Evolutionary conservation across 768 basidiomycete species (phyloP).

Genomic region (Nidularia pulvinata): DNA sequence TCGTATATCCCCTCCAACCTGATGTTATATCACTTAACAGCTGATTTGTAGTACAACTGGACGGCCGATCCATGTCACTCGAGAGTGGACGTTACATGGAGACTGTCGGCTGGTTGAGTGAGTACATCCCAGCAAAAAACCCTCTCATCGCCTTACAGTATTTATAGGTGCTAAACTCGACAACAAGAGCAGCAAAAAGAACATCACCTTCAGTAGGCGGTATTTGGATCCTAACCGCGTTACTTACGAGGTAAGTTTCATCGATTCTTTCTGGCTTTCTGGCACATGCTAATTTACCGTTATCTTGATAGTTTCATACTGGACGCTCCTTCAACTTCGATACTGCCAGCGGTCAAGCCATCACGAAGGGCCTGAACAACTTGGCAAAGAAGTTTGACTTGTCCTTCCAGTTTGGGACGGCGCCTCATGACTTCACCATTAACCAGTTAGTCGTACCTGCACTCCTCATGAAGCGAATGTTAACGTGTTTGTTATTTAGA

Average conservation of each 20-base stretch:
- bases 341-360: conserved; percentile 47
- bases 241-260: conserved; percentile 59
- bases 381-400: conserved; percentile 65
- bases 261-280: too few species aligned
- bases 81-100: conserved; percentile 94
- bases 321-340: conserved; percentile 55
- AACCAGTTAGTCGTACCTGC: conserved; percentile 38
- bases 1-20: too few species aligned
- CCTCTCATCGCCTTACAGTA: neutral
- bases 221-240: conserved; percentile 83
- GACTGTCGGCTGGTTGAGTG: conserved; percentile 78
- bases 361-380: conserved; percentile 53
- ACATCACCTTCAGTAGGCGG: conserved; percentile 64
- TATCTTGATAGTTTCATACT: conserved; percentile 60
- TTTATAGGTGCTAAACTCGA: conserved; percentile 47
- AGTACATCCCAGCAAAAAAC: neutral
- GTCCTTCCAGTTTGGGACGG: conserved; percentile 60
- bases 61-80: conserved; percentile 75
- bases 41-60: conserved; percentile 51
- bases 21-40: neutral
- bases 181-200: conserved; percentile 32
- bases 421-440: conserved; percentile 77
- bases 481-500: conserved; percentile 25
- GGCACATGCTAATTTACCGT: too few species aligned
- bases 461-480: neutral